These are phyloP conservation scores for Fusarium tupiense DNA, from an alignment of 2,329 filamentous ascomycete species.

Conservation along the genomic window DNA sequence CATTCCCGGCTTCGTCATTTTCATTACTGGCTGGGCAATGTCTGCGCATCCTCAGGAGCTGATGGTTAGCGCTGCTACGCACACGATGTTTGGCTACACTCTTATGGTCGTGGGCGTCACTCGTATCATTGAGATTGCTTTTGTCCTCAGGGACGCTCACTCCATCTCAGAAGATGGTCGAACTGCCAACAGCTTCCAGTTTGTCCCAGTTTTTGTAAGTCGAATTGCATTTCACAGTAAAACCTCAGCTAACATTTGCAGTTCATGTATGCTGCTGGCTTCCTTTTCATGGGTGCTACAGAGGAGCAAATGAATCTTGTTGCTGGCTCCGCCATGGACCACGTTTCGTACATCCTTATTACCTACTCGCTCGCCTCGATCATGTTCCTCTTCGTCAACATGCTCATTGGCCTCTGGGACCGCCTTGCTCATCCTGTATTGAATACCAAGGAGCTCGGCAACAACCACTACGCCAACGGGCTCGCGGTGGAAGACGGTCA, in stretches of 20 bases:
- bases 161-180: slow-evolving; percentile 73
- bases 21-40: slow-evolving; percentile 96
- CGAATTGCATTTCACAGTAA: slow-evolving; percentile 31
- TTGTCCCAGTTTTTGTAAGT: slow-evolving; percentile 66
- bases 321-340: slow-evolving; percentile 77
- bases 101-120: slow-evolving; percentile 89
- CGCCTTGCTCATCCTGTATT: slow-evolving; percentile 57
- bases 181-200: slow-evolving; percentile 71
- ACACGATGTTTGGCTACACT: slow-evolving; percentile 91
- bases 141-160: slow-evolving; percentile 79
- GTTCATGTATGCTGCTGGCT: slow-evolving; percentile 91
- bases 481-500: slow-evolving; percentile 61
- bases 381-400: slow-evolving; percentile 88
- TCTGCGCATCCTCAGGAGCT: slow-evolving; percentile 87
- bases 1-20: slow-evolving; percentile 88
- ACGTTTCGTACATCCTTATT: slow-evolving; percentile 92
- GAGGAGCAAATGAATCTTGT: slow-evolving; percentile 94
- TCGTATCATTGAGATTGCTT: slow-evolving; percentile 90
- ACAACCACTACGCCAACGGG: slow-evolving; percentile 50
- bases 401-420: slow-evolving; percentile 87
- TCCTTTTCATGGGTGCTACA: slow-evolving; percentile 97
- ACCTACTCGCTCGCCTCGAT: slow-evolving; percentile 91
- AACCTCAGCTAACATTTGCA: slow-evolving; percentile 48
- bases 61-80: slow-evolving; percentile 86
- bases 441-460: slow-evolving; percentile 50